phyloP scores from a whole-genome alignment of 305 asterid species.

The Solanum hybrid region DNA sequence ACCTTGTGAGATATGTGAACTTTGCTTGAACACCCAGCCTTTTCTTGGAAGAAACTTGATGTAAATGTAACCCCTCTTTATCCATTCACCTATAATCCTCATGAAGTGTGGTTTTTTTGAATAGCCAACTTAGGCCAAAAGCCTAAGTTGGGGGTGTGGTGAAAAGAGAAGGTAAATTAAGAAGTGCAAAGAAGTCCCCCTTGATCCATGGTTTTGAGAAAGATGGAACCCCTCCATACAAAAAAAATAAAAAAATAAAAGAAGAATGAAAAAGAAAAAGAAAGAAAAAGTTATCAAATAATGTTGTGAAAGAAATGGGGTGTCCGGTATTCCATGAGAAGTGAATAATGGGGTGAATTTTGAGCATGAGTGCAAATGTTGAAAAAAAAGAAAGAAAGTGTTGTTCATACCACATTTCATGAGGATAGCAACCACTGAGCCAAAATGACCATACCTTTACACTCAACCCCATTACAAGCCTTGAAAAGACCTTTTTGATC shows the following conservation, averaged over 20 bases:
- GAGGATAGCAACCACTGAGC: not conserved
- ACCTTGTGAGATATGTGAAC: not conserved
- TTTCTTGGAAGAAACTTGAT: not conserved
- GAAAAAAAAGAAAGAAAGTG: not conserved
- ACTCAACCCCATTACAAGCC: not conserved
- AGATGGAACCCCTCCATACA: no score
- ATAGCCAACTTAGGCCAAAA: no score
- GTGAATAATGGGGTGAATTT: not conserved
- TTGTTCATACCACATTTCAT: not conserved
- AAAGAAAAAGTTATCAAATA: no score
- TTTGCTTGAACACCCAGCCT: not conserved
- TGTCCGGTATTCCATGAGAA: not conserved
- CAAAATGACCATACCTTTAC: not conserved
- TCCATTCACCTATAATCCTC: not conserved
- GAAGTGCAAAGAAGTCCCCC: no score
- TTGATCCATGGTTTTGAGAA: no score
- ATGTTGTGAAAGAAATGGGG: not conserved
- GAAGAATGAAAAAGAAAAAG: not conserved
- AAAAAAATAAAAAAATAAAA: no score
- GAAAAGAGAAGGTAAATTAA: no score
- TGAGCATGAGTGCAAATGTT: not conserved
- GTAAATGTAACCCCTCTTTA: not conserved
- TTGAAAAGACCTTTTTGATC: not conserved
- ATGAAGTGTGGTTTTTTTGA: not conserved
- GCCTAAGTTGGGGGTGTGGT: no score